Evolutionary conservation across 139 green algal species (phyloP), one percentile per base, ranked within the genome.

Genomic region (Coelastrella sp.): DNA sequence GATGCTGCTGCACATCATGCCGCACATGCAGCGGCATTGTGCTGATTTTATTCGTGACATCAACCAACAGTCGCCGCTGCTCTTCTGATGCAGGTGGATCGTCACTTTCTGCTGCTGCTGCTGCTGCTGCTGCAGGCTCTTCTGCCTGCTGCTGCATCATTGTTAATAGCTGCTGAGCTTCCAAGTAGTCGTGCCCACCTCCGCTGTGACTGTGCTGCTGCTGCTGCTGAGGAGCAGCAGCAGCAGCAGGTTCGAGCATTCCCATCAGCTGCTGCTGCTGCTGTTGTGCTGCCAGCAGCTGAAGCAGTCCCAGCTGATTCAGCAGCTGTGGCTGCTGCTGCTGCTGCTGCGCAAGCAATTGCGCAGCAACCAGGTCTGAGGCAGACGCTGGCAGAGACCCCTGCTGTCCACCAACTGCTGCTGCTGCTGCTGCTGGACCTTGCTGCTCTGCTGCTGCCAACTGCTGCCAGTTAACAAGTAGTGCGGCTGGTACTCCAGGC

Each of bases 1-100:
- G 85, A 58, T 90, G 85, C 74, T 90, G 85, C 56, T 90, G 85
- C 85, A 84, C 25, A 57, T 90, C 85, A 49, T 27, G 15, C 9
- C 85, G 58, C 73, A 90, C 59, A 22, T 59, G 12, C 0, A 12
- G 6, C 57, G 73, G 73, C 58, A 90, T 35, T 7, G 10, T 58
- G 49, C 35, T 60, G n/a, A 88, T 80, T 20, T 81, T 61, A 10
- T n/a, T 25, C 7, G 58, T 35, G n/a, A 57, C 68, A n/a, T 88
- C 84, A 6, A 19, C 12, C 49, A 88, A 49, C 84, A 88, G 49
- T n/a, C 14, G 8, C 68, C 68, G 66, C 84, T 88, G 49, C 49
- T 80, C 84, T 10, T 35, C 25, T n/a, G 78, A 65, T 7, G 7
- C 24, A 9, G 74, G 12, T 60, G 74, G 22, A 11, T 24, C 22